Base-by-base conservation (phyloP, 1,284 basidiomycete genomes). In the Pseudozyma sp. region DNA sequence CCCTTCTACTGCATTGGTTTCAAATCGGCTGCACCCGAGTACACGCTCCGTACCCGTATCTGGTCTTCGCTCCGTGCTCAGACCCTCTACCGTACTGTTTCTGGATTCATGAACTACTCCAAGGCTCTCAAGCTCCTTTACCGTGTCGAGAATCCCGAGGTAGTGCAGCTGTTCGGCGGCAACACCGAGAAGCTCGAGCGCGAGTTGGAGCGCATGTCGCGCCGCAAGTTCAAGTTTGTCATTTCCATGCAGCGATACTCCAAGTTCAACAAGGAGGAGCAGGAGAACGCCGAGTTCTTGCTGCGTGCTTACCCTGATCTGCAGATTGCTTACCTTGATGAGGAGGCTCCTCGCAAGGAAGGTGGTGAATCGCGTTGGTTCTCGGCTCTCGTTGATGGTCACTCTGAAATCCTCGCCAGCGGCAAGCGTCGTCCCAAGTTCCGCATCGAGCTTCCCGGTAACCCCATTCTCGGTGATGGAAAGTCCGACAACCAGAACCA, bases 401-500 rank as follows among this genome's bases (percentile, higher is more conserved):
- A 99, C 87, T 97, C 94, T 59, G 96, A 99, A 86, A 94, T 98
- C 85, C 88, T 93, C 57, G 90, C 93, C 13, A 92, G 93, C 82
- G 95, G 95, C 48, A 90, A 92, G 69, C 90, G 96, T 63, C 88
- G 93, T 44, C 96, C 96, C 77, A 99, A 99, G 88, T 99, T 99
- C 90, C 91, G 95, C 71, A 93, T 99, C 85, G 96, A 99, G 87
- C 89, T 99, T 19, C 96, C 97, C 39, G 96, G 96, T 54, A 99
- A 99, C 88, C 96, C 96, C 1, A 99, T 99, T 87, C 90, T 99
- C 56, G 97, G 97, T 75, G 97, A 99, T 85, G 97, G 96, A 77
- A 99, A 99, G 87, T 97, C 95, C 59, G 96, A 99, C 88, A 99
- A 99, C 87, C 97, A 99, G 89, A 99, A 99, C 86, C 96, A 99